Base-by-base conservation (phyloP, 345 rosid genomes). In the Dipteronia sinensis region DNA sequence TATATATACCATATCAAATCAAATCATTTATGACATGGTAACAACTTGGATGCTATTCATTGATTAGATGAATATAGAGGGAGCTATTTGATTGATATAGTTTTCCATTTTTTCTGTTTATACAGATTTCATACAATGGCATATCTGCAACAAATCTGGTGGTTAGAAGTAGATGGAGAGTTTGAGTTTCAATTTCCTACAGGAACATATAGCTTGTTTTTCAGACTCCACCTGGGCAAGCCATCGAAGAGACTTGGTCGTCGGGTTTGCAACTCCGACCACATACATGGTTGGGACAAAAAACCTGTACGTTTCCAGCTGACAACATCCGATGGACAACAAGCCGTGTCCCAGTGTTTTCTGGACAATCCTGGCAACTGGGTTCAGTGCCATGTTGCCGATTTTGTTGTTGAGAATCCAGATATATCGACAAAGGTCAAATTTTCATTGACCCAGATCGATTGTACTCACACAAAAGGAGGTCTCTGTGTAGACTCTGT, bases 381-480 rank as follows among this genome's bases (percentile, higher is more conserved):
- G 98, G 79, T 83, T 68, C 81, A 87, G 66, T 90, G 90, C 88
- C 93, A 90, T 46, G 94, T 78, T 0, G 98, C 95, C 10, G 95
- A 95, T 85, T 95, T 95, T 67, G 85, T 87, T 22, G 95, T 93
- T 3, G 79, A 68, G 10, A 74, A 78, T 64, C 58, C 89, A 1
- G 66, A 78, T 31, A 0, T 69, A 25, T 46, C 67, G 1, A 87
- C 83, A 9, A 85, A 79, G 73, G 81, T 93, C 74, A 92, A 87
- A 63, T 93, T 93, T 83, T 93, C 95, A 0, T 82, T 89, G 87
- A 91, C 89, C 55, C 98, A 95, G 75, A 95, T 95, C 38, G 98
- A 95, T 79, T 95, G 98, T 77, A 95, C 98, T 51, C 98, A 93
- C 85, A 88, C 97, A 15, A 95, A 95, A 86, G 98, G 98, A 16